These are phyloP conservation scores for Termitomyces sp. DNA, from an alignment of 768 basidiomycete genomes.

Conservation along the genomic window DNA sequence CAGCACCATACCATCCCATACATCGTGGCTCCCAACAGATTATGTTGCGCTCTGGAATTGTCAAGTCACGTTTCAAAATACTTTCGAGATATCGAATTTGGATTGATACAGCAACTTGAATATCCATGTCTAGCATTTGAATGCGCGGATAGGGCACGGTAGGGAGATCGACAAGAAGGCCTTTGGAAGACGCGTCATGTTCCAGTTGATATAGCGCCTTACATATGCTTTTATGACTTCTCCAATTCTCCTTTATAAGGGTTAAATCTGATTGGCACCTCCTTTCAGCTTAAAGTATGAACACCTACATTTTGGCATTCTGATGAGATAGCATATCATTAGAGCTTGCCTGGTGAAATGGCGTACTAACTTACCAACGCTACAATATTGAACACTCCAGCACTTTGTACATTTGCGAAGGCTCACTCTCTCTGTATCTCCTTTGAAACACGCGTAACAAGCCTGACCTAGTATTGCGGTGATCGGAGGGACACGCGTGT, in stretches of 20 bases:
- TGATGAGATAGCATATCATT: conserved; percentile 1
- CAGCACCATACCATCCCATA: conserved; percentile 12
- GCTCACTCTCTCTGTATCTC: not conserved
- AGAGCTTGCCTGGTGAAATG: not conserved
- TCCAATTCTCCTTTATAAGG: conserved; percentile 20
- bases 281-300: not conserved
- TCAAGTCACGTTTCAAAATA: conserved; percentile 3
- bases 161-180: conserved; percentile 10
- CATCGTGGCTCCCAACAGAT: conserved; percentile 19
- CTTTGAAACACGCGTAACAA: conserved; percentile 26
- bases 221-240: conserved; percentile 26
- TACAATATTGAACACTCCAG: conserved; percentile 26
- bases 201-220: conserved; percentile 23
- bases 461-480: conserved; percentile 16
- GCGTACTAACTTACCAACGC: conserved; percentile 15
- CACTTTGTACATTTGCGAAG: conserved; percentile 27
- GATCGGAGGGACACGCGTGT: not conserved
- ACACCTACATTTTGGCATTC: conserved; percentile 25
- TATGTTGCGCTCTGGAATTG: conserved; percentile 10
- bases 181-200: conserved; percentile 3
- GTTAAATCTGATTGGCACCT: not conserved
- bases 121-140: conserved; percentile 1
- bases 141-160: conserved; percentile 10
- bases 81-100: not conserved
- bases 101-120: not conserved